Base-by-base conservation (phyloP, 140 eudicot species). In the Cichorium intybus region DNA sequence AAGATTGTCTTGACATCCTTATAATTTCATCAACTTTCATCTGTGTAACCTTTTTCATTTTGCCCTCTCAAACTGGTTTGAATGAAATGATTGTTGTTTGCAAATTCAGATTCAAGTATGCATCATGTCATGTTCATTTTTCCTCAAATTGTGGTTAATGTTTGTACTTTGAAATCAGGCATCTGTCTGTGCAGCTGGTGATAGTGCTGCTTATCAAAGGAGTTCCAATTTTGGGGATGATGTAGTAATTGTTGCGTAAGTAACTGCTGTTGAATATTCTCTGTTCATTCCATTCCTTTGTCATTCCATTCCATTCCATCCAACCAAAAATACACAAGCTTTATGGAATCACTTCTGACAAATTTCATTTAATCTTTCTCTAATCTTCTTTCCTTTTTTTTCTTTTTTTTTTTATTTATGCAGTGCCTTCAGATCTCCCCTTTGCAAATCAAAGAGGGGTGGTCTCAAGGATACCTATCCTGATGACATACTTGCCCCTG, bases 191-290 rank as follows among this genome's bases (percentile, higher is more conserved):
- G 74, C 83, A 39, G 97, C 99, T 56, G 99, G 99, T 59, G 99
- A 94, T 57, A 83, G 85, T 73, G 81, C 97, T 64, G 81, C 95
- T 15, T 94, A 94, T 54, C 88, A 94, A 4, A 80, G 99, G 81
- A 86, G 87, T 48, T 74, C 86, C 52, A 85, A 76, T 66, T 94
- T 72, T 61, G 97, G 97, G 24, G 99, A 94, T 70, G 99, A 94
- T 76, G 91, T 94, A 5, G 97, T 94, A 24, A 82, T 89, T 55
- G 99, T 94, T 24, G 99, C 95, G 99, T 94, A 80, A 94, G 99
- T 80, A 47, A 12, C 10, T 21, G 14, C 15, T 64, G 24, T 47
- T 37, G 14, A 4, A 31, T 31, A 26, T 58, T 20, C 24, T 14
- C n/a, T n/a, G n/a, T 24, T 56, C 23, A 11, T 3, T 8, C 20